phyloP scores from a whole-genome alignment of 2,329 filamentous ascomycete genomes.

The Sporothrix luriei region DNA sequence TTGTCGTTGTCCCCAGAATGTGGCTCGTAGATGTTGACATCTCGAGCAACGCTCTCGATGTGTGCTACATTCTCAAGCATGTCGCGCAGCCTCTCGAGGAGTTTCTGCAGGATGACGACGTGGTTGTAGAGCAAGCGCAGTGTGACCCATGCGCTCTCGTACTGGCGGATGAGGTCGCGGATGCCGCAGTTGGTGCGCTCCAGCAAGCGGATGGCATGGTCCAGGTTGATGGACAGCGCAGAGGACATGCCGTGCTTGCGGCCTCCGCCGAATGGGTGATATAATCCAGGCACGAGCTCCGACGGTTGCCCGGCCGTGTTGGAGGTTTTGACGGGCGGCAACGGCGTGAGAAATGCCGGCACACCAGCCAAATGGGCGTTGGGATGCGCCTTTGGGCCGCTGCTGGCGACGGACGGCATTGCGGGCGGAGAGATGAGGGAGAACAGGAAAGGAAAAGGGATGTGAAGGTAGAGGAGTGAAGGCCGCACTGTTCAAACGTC shows the following conservation, averaged over 20 bases:
- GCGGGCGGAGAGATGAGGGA: not conserved
- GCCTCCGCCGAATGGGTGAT: not conserved
- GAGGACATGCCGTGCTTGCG: not conserved
- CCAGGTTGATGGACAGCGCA: not conserved
- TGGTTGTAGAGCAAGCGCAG: conserved; percentile 25
- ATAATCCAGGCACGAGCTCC: not conserved
- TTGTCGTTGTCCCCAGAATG: too few relatives aligned
- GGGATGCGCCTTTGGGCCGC: conserved; percentile 15
- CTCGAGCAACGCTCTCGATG: conserved; percentile 14
- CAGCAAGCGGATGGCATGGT: not conserved
- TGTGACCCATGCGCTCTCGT: conserved; percentile 27
- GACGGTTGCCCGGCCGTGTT: not conserved
- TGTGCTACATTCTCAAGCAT: conserved; percentile 20
- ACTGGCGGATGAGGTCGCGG: conserved; percentile 27
- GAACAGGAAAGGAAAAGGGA: too few relatives aligned
- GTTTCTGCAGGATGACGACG: conserved; percentile 25
- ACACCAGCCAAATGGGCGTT: conserved; percentile 13
- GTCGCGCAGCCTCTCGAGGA: conserved; percentile 25
- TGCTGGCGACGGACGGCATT: conserved; percentile 14
- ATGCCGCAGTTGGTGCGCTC: conserved; percentile 1
- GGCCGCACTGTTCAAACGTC: not conserved
- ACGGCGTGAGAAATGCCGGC: not conserved
- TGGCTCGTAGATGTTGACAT: conserved; percentile 14
- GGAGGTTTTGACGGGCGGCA: not conserved
- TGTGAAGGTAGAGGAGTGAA: not conserved